Percentiles rank a stretch among this genome's conserved stretches.
phyloP scores from a whole-genome alignment of 352 stramenopile species.

The Globisporangium parvum region DNA sequence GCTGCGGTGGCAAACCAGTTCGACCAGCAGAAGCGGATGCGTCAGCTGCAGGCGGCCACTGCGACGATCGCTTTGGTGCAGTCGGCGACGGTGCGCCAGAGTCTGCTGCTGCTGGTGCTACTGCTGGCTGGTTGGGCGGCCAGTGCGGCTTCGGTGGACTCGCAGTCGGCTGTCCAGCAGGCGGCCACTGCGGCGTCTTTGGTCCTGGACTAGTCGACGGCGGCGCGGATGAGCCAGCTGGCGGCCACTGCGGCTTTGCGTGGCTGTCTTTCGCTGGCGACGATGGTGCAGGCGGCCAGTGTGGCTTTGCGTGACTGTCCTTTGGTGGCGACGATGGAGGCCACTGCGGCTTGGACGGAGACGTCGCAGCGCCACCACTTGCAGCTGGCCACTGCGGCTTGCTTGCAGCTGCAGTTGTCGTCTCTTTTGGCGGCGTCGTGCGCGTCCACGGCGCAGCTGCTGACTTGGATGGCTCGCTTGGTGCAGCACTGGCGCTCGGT shows the following conservation, averaged over 20 bases:
- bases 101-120: slow-evolving; percentile 11
- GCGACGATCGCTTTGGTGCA: slow-evolving; percentile 23
- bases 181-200: slow-evolving; percentile 33
- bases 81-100: background rate
- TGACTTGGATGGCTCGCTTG: slow-evolving; percentile 4
- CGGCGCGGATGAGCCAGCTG: background rate
- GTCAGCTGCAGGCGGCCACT: slow-evolving; percentile 38
- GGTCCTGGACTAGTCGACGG: background rate
- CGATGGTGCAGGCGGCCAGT: slow-evolving; percentile 25
- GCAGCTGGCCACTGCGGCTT: slow-evolving; percentile 53
- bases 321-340: slow-evolving; percentile 18
- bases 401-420: slow-evolving; percentile 13
- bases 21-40: background rate
- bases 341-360: slow-evolving; percentile 23
- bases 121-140: slow-evolving; percentile 18
- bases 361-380: background rate
- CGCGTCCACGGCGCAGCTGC: slow-evolving; percentile 5
- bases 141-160: slow-evolving; percentile 8
- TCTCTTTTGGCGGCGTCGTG: slow-evolving; percentile 16
- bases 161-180: slow-evolving; percentile 14
- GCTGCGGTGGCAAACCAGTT: slow-evolving; percentile 7
- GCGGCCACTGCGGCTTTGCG: slow-evolving; percentile 20
- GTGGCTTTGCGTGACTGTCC: slow-evolving; percentile 12
- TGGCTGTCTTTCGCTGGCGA: no score
- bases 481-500: background rate